Conservation (phyloP, 2,329 filamentous ascomycete genomes). For the Arthrobotrys musiformis region DNA sequence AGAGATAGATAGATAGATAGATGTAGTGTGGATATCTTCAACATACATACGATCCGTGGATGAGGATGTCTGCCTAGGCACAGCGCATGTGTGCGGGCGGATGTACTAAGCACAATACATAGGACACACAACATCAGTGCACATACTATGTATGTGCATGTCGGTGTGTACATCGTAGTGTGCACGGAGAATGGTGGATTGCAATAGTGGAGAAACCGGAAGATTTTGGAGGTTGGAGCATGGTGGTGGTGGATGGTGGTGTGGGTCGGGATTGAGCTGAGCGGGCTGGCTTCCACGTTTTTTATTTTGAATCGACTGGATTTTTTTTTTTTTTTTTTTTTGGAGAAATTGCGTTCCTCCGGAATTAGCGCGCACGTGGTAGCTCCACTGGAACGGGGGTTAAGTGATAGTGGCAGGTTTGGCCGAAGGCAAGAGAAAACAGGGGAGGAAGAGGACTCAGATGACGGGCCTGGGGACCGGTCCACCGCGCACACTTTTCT, state of each 20-base stretch:
- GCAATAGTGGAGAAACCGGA: constrained; percentile 16
- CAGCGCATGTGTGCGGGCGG: neutral
- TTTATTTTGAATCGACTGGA: constrained; percentile 35
- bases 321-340: constrained; percentile 7
- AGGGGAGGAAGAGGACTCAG: neutral
- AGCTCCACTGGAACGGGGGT: constrained; percentile 8
- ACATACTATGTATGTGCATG: neutral
- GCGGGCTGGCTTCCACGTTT: constrained; percentile 56
- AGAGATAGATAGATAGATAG: too few species aligned
- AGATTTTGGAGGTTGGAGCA: constrained; percentile 17
- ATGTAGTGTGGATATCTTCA: too few species aligned
- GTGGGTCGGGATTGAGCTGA: constrained; percentile 49
- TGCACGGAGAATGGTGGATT: neutral
- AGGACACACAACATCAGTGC: neutral
- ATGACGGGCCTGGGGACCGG: neutral
- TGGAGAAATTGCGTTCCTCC: constrained; percentile 56
- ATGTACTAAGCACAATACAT: neutral
- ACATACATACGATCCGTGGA: neutral
- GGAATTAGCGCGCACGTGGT: constrained; percentile 56
- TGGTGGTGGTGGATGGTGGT: neutral
- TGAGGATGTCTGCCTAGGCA: constrained; percentile 1
- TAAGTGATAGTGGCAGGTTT: neutral
- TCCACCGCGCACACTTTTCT: constrained; percentile 3
- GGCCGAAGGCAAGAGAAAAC: too few species aligned
- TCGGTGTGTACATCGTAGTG: too few species aligned